Base-by-base conservation (phyloP, 345 rosid species). In the Cardamine chenopodiifolia region DNA sequence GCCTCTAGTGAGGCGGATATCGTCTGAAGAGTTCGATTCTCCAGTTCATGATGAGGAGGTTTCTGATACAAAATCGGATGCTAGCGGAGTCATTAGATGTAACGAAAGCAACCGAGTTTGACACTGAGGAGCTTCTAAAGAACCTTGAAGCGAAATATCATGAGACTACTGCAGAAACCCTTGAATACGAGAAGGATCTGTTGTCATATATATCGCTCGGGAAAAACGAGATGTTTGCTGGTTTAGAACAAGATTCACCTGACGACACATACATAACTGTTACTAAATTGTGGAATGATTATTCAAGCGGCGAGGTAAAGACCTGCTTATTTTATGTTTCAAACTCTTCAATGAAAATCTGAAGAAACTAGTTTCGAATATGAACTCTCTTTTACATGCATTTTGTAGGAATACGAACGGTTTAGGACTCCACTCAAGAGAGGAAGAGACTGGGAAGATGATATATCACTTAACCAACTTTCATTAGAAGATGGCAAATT, bases 201-300 rank as follows among this genome's bases (percentile, higher is more conserved):
- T 81, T 80, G 20, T 69, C 86, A 6, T 89, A 83, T 73, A 78
- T 86, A 44, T 77, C 80, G 9, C 84, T 80, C 58, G 90, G 92
- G 23, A 86, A 85, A 62, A 83, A 87, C 66, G 86, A 85, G 66
- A 77, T 85, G 67, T 88, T 88, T 76, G 88, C 87, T 76, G 88
- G 89, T 69, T 60, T 78, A 35, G 88, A 78, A 39, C 73, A 79
- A 63, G 82, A 83, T 7, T 73, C 58, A 14, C 72, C 81, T 64
- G 77, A 80, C 61, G 65, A 35, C 11, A 86, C 79, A 25, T 88
- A 86, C 67, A 78, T 71, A 70, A 76, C 78, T 44, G 76, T 81
- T 49, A 83, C 80, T 58, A 82, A 84, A 48, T 52, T 93, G 29
- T 85, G 94, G 96, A 74, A 80, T 14, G 80, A 76, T 75, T 89